Evolutionary conservation across 2,329 filamentous ascomycete species (phyloP).

Genomic region (Neonectria ditissima): DNA sequence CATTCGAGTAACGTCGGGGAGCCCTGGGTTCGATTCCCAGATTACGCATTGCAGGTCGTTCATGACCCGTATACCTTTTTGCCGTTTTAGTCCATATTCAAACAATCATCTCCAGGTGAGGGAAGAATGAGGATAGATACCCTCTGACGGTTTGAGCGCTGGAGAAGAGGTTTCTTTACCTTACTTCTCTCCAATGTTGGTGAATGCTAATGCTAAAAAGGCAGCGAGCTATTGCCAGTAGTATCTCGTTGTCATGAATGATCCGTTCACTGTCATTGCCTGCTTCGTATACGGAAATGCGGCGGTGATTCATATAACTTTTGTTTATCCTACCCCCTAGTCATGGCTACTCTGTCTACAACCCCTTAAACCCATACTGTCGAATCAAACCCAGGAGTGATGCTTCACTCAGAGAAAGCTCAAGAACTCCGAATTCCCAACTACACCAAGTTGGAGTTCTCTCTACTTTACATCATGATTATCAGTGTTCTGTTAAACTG

Average conservation of each 20-base stretch:
- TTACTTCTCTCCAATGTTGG: background rate
- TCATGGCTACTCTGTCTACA: too few relatives aligned
- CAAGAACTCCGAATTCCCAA: background rate
- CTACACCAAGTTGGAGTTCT: background rate
- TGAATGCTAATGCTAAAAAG: background rate
- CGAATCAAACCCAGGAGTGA: too few relatives aligned
- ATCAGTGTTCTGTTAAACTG: background rate
- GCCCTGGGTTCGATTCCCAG: constrained; percentile 10
- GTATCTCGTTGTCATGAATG: background rate
- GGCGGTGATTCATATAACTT: too few relatives aligned
- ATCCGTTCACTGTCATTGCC: background rate
- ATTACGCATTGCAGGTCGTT: background rate
- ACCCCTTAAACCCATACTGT: too few relatives aligned
- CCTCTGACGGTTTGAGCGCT: too few relatives aligned
- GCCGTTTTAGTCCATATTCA: background rate
- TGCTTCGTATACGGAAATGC: background rate
- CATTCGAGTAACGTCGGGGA: constrained; percentile 8
- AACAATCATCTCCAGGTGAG: too few relatives aligned
- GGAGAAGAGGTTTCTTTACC: background rate
- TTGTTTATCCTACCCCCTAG: background rate
- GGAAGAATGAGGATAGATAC: too few relatives aligned
- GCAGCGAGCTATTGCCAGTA: background rate
- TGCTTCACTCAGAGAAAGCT: background rate
- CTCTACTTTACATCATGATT: background rate
- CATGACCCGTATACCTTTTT: background rate